phyloP scores from a whole-genome alignment of 2,329 filamentous ascomycete species.

The Gremmenia infestans region DNA sequence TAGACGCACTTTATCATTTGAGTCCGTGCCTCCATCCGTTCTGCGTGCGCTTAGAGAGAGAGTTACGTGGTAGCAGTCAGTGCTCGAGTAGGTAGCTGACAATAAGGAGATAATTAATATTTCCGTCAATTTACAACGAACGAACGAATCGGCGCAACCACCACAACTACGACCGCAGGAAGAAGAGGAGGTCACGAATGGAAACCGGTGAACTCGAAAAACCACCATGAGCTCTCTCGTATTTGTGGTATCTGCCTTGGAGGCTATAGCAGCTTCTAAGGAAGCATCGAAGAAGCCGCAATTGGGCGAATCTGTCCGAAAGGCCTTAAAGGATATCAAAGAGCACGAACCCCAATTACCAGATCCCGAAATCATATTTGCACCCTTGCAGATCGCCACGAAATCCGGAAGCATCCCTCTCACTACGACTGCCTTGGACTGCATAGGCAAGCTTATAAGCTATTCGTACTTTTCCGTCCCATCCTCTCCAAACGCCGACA shows the following conservation, averaged over 20 bases:
- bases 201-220: constrained; percentile 17
- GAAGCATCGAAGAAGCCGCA: constrained; percentile 85
- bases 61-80: neutral
- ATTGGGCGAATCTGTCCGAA: constrained; percentile 74
- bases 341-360: constrained; percentile 75
- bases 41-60: neutral
- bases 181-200: constrained; percentile 4
- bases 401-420: constrained; percentile 80
- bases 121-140: neutral
- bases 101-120: neutral
- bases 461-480: constrained; percentile 94
- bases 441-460: constrained; percentile 97
- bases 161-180: neutral
- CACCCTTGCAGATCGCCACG: constrained; percentile 83
- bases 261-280: constrained; percentile 85
- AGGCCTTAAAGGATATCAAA: constrained; percentile 80
- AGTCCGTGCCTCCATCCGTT: no score
- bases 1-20: neutral
- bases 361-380: constrained; percentile 87
- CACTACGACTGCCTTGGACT: constrained; percentile 87
- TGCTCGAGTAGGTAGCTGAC: no score
- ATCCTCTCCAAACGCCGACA: constrained; percentile 37
- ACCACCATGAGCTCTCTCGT: constrained; percentile 85
- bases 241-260: constrained; percentile 89
- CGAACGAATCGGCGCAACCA: neutral